Evolutionary conservation across 306 rosid genomes (phyloP), one percentile per base, ranked within the genome.

Genomic region (Dryas octopetala): DNA sequence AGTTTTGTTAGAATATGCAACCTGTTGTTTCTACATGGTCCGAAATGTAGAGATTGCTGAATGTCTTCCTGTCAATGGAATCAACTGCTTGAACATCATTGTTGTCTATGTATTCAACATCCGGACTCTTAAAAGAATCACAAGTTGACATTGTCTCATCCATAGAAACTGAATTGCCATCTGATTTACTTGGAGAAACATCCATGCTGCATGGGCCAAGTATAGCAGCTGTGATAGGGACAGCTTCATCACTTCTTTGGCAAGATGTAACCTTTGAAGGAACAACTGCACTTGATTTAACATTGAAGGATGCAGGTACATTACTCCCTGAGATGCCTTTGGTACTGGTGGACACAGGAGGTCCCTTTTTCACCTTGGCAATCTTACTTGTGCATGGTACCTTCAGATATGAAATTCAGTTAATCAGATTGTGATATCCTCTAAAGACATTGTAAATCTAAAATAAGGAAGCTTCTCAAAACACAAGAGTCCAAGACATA

Each of bases 111-210:
- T 95, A 95, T 73, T 95, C 98, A 71, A 95, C 79, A 14, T 91
- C 92, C 4, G 98, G 97, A 54, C 97, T 91, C 86, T 90, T 90
- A 75, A 89, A 87, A 47, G 97, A 91, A 53, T 92, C 96, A 74
- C 93, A 95, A 19, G 87, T 85, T 41, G 98, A 95, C 96, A 91
- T 87, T 2, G 91, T 76, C 85, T 90, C 98, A 41, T 90, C 98
- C 87, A 90, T 45, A 4, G 97, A 94, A 51, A 90, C 93, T 0
- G 98, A 94, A 79, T 68, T 74, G 7, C 75, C 88, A 79, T 91
- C 98, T 7, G 97, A 95, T 89, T 91, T 91, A 76, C 80, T 71
- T 1, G 98, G 96, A 41, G 98, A 91, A 74, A 87, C 68, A 68
- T 88, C 93, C 96, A 84, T 74, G 69, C 78, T 73, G 83, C 74